These are phyloP conservation scores for Dothideomycetes sp. DNA, from an alignment of 2,329 filamentous ascomycete species.

Conservation along the genomic window DNA sequence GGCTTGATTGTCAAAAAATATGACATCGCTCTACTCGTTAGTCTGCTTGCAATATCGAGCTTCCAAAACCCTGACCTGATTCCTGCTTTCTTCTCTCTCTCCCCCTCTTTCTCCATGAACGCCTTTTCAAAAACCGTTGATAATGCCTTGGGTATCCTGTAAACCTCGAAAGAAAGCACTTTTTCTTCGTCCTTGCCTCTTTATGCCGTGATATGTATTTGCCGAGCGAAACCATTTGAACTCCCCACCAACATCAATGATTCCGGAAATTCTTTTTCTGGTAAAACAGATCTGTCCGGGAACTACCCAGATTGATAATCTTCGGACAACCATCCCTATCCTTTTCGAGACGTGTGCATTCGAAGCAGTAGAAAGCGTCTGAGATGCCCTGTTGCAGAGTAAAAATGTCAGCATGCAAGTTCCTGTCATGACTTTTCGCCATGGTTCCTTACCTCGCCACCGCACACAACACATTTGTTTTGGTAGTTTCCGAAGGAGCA, in stretches of 20 bases:
- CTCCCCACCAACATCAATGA: constrained; percentile 29
- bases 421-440: not conserved
- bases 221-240: not conserved
- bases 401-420: not conserved
- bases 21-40: no score
- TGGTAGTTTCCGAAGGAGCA: constrained; percentile 99
- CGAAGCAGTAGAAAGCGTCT: constrained; percentile 98
- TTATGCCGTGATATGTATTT: not conserved
- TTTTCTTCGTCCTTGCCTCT: not conserved
- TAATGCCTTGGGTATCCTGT: not conserved
- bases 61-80: no score
- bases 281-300: constrained; percentile 80
- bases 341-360: constrained; percentile 94
- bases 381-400: constrained; percentile 71
- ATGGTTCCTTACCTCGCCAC: constrained; percentile 54
- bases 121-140: not conserved
- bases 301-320: constrained; percentile 97
- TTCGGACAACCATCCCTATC: constrained; percentile 96
- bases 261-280: constrained; percentile 65
- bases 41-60: no score
- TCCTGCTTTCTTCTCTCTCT: no score
- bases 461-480: constrained; percentile 98
- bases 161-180: not conserved
- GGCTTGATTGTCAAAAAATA: no score
- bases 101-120: not conserved